Evolutionary conservation across 192 early-diverging fungal genomes (phyloP).

Genomic region (Podila clonocystis): DNA sequence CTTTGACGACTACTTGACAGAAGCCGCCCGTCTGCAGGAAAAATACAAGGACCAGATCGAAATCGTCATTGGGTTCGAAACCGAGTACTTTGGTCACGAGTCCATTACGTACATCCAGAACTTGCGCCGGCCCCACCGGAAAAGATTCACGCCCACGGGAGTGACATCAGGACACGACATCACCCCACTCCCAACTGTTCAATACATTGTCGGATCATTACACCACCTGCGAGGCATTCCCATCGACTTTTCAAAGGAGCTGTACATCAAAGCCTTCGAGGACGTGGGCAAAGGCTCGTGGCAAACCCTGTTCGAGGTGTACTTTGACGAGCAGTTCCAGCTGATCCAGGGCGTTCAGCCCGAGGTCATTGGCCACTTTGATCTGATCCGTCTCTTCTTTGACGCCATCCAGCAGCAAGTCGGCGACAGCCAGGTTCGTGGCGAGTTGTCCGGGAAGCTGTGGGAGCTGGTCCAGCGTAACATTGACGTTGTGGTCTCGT

Average conservation of each 20-base stretch:
- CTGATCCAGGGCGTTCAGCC: constrained; percentile 80
- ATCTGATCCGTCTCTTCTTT: constrained; percentile 89
- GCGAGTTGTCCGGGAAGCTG: constrained; percentile 38
- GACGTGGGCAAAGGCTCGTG: constrained; percentile 36
- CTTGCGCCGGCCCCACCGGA: constrained; percentile 54
- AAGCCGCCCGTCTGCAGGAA: constrained; percentile 76
- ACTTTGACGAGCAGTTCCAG: constrained; percentile 91
- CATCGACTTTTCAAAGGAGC: constrained; percentile 80
- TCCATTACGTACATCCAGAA: constrained; percentile 60
- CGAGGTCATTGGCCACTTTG: constrained; percentile 95
- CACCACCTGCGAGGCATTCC: constrained; percentile 88
- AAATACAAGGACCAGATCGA: constrained; percentile 74
- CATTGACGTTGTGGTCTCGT: constrained; percentile 78
- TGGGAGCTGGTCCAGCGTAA: constrained; percentile 78
- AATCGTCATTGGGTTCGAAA: constrained; percentile 90
- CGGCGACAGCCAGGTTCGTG: neutral
- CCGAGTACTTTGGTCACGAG: constrained; percentile 63
- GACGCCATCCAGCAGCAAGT: constrained; percentile 17
- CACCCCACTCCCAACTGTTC: constrained; percentile 55
- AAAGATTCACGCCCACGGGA: neutral
- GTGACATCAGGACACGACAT: no score
- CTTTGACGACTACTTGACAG: constrained; percentile 75
- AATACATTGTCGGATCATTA: constrained; percentile 93
- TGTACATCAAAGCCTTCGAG: constrained; percentile 64
- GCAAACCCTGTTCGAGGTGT: constrained; percentile 70